A percentile compares a stretch with the other conserved stretches of the same genome.
These are phyloP conservation scores for Clarireedia homoeocarpa DNA, from an alignment of 2,329 filamentous ascomycete species.

Conservation along the genomic window DNA sequence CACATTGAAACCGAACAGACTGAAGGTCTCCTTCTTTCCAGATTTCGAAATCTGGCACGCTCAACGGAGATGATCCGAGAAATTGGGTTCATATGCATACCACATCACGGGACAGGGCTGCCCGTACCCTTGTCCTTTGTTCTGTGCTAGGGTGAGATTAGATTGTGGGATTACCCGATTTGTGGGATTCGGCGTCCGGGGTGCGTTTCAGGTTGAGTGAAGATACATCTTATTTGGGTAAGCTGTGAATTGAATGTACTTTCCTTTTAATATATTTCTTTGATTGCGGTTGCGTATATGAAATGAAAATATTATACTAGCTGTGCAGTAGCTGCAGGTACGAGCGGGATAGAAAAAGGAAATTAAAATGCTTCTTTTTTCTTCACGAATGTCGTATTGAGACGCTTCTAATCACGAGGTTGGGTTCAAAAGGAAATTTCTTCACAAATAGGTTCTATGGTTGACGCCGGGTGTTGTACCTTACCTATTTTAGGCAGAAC, in stretches of 20 bases:
- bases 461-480: neutral
- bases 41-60: neutral
- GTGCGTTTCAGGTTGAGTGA: conserved; percentile 8
- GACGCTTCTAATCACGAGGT: neutral
- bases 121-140: neutral
- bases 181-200: neutral
- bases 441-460: neutral
- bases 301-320: conserved; percentile 3
- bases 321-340: neutral
- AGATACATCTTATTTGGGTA: neutral
- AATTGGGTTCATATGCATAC: conserved; percentile 4
- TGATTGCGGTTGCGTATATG: conserved; percentile 1
- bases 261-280: conserved; percentile 6
- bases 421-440: neutral
- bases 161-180: conserved; percentile 10
- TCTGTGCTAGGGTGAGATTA: conserved; percentile 3
- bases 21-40: neutral
- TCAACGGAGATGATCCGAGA: conserved; percentile 9
- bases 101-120: conserved; percentile 2
- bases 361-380: neutral
- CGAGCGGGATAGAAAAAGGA: neutral
- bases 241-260: neutral
- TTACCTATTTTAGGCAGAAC: neutral
- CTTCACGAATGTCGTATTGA: neutral
- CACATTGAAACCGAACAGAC: no score